Conservation (phyloP, 225 moss, liverwort and hornwort species). For the Anthoceros angustus region DNA sequence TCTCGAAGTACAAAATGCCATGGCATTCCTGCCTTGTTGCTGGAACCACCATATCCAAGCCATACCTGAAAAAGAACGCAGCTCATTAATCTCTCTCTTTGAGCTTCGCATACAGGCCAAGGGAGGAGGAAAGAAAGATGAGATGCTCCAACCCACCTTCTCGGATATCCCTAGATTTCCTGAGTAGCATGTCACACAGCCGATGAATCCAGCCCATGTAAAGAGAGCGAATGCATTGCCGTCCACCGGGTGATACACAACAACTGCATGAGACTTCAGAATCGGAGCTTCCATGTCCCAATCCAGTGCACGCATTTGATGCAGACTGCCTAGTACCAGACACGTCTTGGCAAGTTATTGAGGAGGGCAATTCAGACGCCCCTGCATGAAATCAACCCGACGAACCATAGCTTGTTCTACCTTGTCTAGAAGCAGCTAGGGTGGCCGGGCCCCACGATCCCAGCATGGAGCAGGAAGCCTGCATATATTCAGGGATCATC, state of each 20-base stretch:
- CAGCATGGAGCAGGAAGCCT: constrained; percentile 36
- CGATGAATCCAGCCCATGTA: constrained; percentile 40
- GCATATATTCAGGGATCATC: constrained; percentile 37
- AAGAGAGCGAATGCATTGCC: constrained; percentile 32
- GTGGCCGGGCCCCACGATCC: constrained; percentile 41
- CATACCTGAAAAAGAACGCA: constrained; percentile 17
- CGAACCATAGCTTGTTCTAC: neutral
- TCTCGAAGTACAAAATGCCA: constrained; percentile 35
- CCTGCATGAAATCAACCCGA: neutral
- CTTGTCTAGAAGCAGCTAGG: neutral
- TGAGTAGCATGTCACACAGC: constrained; percentile 37
- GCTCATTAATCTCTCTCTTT: neutral
- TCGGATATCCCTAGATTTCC: constrained; percentile 34
- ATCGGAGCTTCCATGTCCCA: constrained; percentile 31
- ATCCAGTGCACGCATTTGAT: constrained; percentile 38
- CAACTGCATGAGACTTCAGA: constrained; percentile 22
- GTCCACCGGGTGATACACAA: constrained; percentile 31
- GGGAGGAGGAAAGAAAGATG: neutral
- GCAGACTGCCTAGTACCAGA: constrained; percentile 18
- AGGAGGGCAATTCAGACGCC: neutral
- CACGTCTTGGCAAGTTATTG: neutral
- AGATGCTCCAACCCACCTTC: constrained; percentile 12
- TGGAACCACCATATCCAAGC: constrained; percentile 23
- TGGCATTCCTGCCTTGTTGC: constrained; percentile 31
- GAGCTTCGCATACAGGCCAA: neutral